Evolutionary conservation across 352 stramenopile genomes (phyloP).

Genomic region (Globisporangium echinulatum): DNA sequence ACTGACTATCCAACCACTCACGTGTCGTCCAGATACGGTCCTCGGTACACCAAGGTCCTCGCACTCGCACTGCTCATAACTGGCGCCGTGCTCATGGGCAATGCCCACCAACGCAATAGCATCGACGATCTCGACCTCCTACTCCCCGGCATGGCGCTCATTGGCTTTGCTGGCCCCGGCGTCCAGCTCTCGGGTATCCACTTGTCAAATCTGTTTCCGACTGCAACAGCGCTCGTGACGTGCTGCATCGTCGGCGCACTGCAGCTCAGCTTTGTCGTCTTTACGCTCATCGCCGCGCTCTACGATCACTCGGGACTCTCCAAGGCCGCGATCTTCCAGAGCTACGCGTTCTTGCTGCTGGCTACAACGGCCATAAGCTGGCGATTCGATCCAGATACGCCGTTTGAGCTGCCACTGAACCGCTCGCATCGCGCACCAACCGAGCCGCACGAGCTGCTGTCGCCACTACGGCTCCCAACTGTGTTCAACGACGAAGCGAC

Average conservation of each 20-base stretch:
- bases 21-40: constrained; percentile 32
- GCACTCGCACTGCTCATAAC: constrained; percentile 39
- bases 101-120: constrained; percentile 22
- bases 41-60: constrained; percentile 45
- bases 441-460: constrained; percentile 36
- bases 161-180: constrained; percentile 56
- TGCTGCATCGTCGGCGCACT: constrained; percentile 67
- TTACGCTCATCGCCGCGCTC: constrained; percentile 51
- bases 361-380: constrained; percentile 45
- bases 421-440: constrained; percentile 8
- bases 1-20: no score
- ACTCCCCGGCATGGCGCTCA: constrained; percentile 52
- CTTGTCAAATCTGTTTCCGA: constrained; percentile 68
- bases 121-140: constrained; percentile 26
- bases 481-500: constrained; percentile 54
- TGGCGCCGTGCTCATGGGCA: constrained; percentile 43
- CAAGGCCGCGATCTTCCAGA: constrained; percentile 39
- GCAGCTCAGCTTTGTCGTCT: constrained; percentile 69
- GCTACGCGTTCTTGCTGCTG: constrained; percentile 44
- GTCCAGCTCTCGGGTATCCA: constrained; percentile 68
- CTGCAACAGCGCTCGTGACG: constrained; percentile 55
- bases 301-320: constrained; percentile 33
- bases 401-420: constrained; percentile 20
- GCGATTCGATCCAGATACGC: constrained; percentile 48
- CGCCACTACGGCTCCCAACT: constrained; percentile 44